Evolutionary conservation across 305 asterid genomes (phyloP), one percentile per base, ranked within the genome.

Genomic region (Fraxinus xanthoxyloides): DNA sequence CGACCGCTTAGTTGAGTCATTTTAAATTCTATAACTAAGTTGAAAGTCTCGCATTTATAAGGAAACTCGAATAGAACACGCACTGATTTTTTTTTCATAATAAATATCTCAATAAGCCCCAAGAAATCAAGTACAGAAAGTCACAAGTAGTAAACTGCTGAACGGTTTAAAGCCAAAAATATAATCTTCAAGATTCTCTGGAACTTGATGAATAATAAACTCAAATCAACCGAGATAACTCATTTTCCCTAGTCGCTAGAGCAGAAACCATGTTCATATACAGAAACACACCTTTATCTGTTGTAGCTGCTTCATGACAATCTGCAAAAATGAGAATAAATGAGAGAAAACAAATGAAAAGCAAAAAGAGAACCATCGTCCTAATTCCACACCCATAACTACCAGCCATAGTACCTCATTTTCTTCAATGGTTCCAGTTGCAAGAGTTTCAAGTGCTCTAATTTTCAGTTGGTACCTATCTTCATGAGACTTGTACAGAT

Each of bases 401-500:
- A 85, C 54, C 80, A 75, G 34, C 67, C 76, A 54, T 72, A 59
- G 76, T 85, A 92, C 98, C 98, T 92, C 95, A 77, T 90, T 84
- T 89, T 95, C 98, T 86, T 93, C 54, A 12, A 89, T 84, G 61
- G 94, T 88, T 86, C 97, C 99, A 21, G 85, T 80, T 30, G 93
- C 89, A 83, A 95, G 97, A 80, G 95, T 89, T 88, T 93, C 98
- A 51, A 93, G 87, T 51, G 94, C 95, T 89, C 84, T 91, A 77
- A 92, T 83, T 87, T 85, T 93, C 61, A 89, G 85, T 54, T 88
- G 92, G 81, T 92, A 92, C 85, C 87, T 92, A 79, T 87, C 95
- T 79, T 92, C 97, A 59, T 95, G 98, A 69, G 92, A 90, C 89
- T 89, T 95, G 87, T 86, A 89, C 84, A 91, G 81, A 84, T 83